A percentile compares a stretch with the other conserved stretches of the same genome.
These are phyloP conservation scores for Fomitopsis pinicola DNA, from an alignment of 1,284 basidiomycete genomes.

Conservation along the genomic window DNA sequence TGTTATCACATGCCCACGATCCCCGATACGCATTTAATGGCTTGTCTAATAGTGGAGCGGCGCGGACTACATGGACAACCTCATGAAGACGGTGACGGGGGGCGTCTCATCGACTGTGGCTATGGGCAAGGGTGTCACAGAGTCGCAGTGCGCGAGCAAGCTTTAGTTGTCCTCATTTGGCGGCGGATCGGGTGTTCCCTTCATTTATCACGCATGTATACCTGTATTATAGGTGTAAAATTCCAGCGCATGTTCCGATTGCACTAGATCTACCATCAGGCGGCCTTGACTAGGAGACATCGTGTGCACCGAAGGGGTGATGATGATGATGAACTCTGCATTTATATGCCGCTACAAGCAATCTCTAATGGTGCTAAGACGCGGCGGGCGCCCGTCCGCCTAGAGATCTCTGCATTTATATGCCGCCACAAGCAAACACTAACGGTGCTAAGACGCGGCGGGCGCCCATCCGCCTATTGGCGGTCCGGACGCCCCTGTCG, in stretches of 20 bases:
- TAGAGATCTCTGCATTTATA: no score
- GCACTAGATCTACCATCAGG: no score
- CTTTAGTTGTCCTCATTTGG: conserved; percentile 32
- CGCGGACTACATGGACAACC: conserved; percentile 87
- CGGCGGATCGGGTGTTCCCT: background rate
- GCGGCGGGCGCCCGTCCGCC: no score
- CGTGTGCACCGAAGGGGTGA: no score
- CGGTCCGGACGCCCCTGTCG: no score
- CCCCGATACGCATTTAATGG: background rate
- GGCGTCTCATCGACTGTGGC: conserved; percentile 92
- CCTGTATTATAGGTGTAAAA: background rate
- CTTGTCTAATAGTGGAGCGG: conserved; percentile 76
- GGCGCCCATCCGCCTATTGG: no score
- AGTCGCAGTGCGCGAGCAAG: conserved; percentile 74
- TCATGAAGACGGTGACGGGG: conserved; percentile 93
- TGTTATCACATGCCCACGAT: conserved; percentile 10
- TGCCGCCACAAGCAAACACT: no score
- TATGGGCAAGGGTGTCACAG: conserved; percentile 94
- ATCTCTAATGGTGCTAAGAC: no score
- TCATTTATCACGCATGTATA: background rate
- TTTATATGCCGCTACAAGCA: no score
- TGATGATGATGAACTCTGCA: no score
- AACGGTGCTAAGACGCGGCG: no score
- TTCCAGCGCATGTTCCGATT: background rate
- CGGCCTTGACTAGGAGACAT: no score